Percentiles rank a stretch among this genome's conserved stretches.
phyloP scores from a whole-genome alignment of 202 grass and related monocot species.

The Brachypodium distachyon region DNA sequence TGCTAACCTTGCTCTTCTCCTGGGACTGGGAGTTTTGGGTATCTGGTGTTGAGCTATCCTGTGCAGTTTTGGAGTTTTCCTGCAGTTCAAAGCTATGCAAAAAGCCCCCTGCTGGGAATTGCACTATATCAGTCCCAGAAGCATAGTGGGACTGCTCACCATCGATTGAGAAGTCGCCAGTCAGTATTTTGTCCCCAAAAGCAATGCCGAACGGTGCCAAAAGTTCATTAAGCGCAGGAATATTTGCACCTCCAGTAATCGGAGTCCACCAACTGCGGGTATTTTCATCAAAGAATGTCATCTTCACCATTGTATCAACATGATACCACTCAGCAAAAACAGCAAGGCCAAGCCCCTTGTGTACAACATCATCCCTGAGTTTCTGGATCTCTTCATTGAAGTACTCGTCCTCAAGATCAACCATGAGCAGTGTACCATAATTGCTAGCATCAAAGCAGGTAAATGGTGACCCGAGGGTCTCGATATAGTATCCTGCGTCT shows the following conservation, averaged over 20 bases:
- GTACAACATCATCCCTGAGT: constrained; percentile 79
- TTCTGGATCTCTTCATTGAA: constrained; percentile 91
- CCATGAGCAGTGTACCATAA: constrained; percentile 96
- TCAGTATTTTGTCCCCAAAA: constrained; percentile 93
- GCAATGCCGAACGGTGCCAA: constrained; percentile 79
- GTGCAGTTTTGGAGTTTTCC: constrained; percentile 53
- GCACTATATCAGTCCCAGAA: constrained; percentile 94
- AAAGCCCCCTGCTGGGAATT: constrained; percentile 75
- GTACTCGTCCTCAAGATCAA: constrained; percentile 95
- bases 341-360: constrained; percentile 74
- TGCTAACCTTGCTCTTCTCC: constrained; percentile 51
- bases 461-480: constrained; percentile 85
- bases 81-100: constrained; percentile 90
- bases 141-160: constrained; percentile 95
- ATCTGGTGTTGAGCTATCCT: constrained; percentile 34
- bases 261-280: constrained; percentile 99
- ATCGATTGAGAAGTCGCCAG: constrained; percentile 89
- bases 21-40: background rate
- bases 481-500: constrained; percentile 87
- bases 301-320: constrained; percentile 92
- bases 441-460: constrained; percentile 90
- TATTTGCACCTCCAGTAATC: constrained; percentile 93
- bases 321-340: constrained; percentile 99
- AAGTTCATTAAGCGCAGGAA: constrained; percentile 91
- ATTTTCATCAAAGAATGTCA: constrained; percentile 99